These are phyloP conservation scores for Mimosa pudica DNA, from an alignment of 306 rosid species.

Conservation along the genomic window DNA sequence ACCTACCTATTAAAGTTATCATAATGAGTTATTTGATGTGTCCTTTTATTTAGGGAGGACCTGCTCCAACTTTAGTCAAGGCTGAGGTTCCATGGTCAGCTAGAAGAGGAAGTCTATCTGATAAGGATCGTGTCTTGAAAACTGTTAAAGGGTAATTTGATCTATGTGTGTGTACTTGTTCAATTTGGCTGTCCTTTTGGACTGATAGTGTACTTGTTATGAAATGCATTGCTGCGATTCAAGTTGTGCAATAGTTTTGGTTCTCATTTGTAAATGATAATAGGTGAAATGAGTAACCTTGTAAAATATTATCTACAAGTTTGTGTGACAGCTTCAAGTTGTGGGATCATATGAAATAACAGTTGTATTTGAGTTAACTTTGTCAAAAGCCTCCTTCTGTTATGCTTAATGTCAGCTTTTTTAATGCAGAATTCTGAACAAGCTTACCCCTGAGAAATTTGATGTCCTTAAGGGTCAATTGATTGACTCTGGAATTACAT, in stretches of 20 bases:
- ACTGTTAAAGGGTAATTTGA: slow-evolving; percentile 85
- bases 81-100: slow-evolving; percentile 98
- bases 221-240: not conserved
- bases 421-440: slow-evolving; percentile 83
- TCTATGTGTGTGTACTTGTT: not conserved
- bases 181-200: not conserved
- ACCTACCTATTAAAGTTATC: not conserved
- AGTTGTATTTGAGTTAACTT: not conserved
- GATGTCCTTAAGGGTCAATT: slow-evolving; percentile 97
- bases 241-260: not conserved
- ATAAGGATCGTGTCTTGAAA: slow-evolving; percentile 88
- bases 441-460: slow-evolving; percentile 98
- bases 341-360: slow-evolving; percentile 4
- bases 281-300: not conserved
- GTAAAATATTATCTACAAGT: not conserved
- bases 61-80: slow-evolving; percentile 72
- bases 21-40: slow-evolving; percentile 12
- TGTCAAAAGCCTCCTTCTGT: slow-evolving; percentile 15
- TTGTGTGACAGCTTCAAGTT: slow-evolving; percentile 6
- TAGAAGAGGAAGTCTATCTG: slow-evolving; percentile 81
- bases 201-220: not conserved
- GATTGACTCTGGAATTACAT: slow-evolving; percentile 86
- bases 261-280: not conserved
- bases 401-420: slow-evolving; percentile 23
- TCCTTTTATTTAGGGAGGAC: slow-evolving; percentile 65